Percentiles rank a stretch among this genome's conserved stretches.
These are phyloP conservation scores for Kodamaea derodonti DNA, from an alignment of 1,139 yeast species.

Conservation along the genomic window DNA sequence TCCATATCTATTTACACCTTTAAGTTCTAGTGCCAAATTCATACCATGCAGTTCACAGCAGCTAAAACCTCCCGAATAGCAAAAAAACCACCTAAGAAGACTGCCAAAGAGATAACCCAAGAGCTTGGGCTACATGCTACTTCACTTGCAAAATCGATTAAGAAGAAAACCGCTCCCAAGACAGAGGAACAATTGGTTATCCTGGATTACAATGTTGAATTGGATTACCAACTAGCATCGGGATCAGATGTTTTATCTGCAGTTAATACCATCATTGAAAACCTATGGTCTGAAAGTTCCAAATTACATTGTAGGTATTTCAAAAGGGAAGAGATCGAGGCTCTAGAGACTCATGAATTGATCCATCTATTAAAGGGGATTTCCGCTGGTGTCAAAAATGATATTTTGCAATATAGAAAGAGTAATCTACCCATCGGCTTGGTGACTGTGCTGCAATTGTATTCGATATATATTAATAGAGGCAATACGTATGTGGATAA, in stretches of 20 bases:
- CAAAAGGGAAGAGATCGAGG: slow-evolving; percentile 9
- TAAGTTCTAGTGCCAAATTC: no score
- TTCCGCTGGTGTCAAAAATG: slow-evolving; percentile 34
- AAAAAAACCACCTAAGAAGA: slow-evolving; percentile 16
- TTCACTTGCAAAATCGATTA: slow-evolving; percentile 5
- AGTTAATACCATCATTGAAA: slow-evolving; percentile 29
- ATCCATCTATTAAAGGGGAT: slow-evolving; percentile 35
- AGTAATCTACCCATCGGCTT: slow-evolving; percentile 31
- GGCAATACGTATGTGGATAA: slow-evolving; percentile 46
- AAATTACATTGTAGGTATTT: slow-evolving; percentile 22
- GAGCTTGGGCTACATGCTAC: slow-evolving; percentile 3
- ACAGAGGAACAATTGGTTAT: slow-evolving; percentile 15
- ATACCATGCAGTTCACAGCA: slow-evolving; percentile 35
- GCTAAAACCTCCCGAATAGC: slow-evolving; percentile 38
- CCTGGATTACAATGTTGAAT: slow-evolving; percentile 34
- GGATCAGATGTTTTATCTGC: slow-evolving; percentile 33
- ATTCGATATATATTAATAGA: slow-evolving; percentile 35
- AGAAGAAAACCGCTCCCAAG: background rate
- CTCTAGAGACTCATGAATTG: slow-evolving; percentile 22
- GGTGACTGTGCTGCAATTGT: slow-evolving; percentile 37
- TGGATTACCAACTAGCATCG: slow-evolving; percentile 35
- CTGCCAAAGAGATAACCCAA: slow-evolving; percentile 5
- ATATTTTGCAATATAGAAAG: slow-evolving; percentile 32
- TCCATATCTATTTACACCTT: no score
- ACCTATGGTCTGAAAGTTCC: slow-evolving; percentile 40